Conservation (phyloP, 169 alveolate genomes). For the Plasmodium fragile region DNA sequence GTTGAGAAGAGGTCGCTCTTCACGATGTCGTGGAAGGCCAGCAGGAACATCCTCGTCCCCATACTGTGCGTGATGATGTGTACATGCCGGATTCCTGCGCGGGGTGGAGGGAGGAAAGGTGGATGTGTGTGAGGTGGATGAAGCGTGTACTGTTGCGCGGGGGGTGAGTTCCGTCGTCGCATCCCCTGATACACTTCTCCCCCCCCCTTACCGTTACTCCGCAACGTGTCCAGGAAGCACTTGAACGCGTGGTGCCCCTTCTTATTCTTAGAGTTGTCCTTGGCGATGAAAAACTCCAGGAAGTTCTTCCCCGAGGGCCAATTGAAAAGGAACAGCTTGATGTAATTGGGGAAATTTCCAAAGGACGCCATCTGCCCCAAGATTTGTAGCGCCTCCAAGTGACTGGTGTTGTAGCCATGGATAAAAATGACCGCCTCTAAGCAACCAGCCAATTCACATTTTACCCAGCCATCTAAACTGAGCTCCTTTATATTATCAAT, state of each 20-base stretch:
- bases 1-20: slow-evolving; percentile 76
- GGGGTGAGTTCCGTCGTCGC: not conserved
- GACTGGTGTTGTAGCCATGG: slow-evolving; percentile 85
- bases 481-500: slow-evolving; percentile 62
- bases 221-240: slow-evolving; percentile 74
- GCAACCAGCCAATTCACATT: slow-evolving; percentile 80
- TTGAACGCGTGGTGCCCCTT: slow-evolving; percentile 77
- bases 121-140: not conserved
- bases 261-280: slow-evolving; percentile 70
- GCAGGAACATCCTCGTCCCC: slow-evolving; percentile 87
- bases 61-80: slow-evolving; percentile 88
- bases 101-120: too few relatives aligned
- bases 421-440: slow-evolving; percentile 87
- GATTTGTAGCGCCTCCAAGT: slow-evolving; percentile 78
- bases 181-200: not conserved
- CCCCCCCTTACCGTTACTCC: slow-evolving; percentile 43
- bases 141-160: not conserved
- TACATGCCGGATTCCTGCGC: slow-evolving; percentile 85
- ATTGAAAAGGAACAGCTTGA: slow-evolving; percentile 86
- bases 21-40: slow-evolving; percentile 83
- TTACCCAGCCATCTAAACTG: slow-evolving; percentile 82
- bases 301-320: slow-evolving; percentile 88
- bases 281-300: slow-evolving; percentile 78
- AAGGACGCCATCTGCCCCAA: slow-evolving; percentile 88
- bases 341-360: slow-evolving; percentile 89